These are phyloP conservation scores for Salix suchowensis DNA, from an alignment of 345 rosid genomes.

Conservation along the genomic window DNA sequence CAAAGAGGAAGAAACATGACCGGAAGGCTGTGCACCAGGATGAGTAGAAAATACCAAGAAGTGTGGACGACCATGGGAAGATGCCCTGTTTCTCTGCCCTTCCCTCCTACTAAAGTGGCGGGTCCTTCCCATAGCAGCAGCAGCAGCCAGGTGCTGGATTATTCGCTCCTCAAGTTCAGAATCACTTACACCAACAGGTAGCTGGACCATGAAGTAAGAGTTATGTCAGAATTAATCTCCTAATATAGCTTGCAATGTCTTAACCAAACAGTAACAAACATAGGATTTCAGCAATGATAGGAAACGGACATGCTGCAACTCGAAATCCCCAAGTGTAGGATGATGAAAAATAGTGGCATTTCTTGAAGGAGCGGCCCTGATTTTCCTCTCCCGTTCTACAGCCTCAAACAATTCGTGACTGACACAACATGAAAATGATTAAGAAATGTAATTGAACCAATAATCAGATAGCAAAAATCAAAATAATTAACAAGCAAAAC, in stretches of 20 bases:
- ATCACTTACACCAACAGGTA: constrained; percentile 25
- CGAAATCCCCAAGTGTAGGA: constrained; percentile 27
- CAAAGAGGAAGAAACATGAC: constrained; percentile 31
- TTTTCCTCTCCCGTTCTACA: constrained; percentile 30
- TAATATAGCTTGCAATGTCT: background rate
- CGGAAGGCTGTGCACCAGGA: constrained; percentile 27
- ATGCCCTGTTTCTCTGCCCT: constrained; percentile 24
- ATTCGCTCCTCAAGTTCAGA: constrained; percentile 30
- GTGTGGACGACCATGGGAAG: constrained; percentile 24
- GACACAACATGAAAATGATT: background rate
- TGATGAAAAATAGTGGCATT: constrained; percentile 26
- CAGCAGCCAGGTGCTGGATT: constrained; percentile 45
- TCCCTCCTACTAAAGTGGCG: constrained; percentile 23
- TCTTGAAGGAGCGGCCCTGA: constrained; percentile 19
- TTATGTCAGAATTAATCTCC: background rate
- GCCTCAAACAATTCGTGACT: constrained; percentile 34
- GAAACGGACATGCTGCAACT: constrained; percentile 28
- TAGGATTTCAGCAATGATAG: background rate
- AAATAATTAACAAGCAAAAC: background rate
- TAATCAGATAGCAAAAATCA: background rate
- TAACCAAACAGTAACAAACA: background rate
- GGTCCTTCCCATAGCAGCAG: constrained; percentile 39
- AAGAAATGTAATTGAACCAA: background rate
- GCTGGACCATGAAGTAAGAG: constrained; percentile 8
- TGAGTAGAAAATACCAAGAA: constrained; percentile 28